These are phyloP conservation scores for Lipomyces spencermartinsiae DNA, from an alignment of 805 yeast genomes.

Conservation along the genomic window DNA sequence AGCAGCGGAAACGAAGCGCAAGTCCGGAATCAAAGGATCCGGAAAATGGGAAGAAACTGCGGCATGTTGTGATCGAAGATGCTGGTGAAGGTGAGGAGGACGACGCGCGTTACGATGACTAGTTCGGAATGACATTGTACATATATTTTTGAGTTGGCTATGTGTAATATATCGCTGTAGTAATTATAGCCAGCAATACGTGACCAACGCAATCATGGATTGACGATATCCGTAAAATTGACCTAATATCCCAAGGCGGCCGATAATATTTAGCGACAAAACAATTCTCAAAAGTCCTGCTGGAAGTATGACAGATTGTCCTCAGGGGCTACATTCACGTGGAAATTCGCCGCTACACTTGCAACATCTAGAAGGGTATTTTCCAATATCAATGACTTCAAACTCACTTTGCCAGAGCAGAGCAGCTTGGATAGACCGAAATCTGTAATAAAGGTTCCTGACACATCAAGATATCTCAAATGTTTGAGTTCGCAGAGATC, in stretches of 20 bases:
- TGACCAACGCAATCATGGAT: not conserved
- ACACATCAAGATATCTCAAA: not conserved
- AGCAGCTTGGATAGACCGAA: not conserved
- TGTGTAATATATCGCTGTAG: not conserved
- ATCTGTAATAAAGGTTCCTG: not conserved
- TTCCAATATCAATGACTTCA: not conserved
- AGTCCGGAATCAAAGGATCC: not conserved
- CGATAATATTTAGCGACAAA: not conserved
- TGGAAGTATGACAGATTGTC: not conserved
- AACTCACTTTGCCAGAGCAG: not conserved
- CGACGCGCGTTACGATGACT: not conserved
- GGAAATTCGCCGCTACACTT: not conserved
- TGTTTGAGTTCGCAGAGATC: not conserved
- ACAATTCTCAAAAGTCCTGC: not conserved
- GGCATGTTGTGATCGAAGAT: constrained; percentile 16
- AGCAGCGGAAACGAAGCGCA: constrained; percentile 9
- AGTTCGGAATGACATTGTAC: not conserved
- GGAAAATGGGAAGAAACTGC: constrained; percentile 6
- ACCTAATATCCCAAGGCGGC: too few species aligned
- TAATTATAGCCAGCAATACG: not conserved
- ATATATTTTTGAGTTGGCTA: not conserved
- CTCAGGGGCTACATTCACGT: not conserved
- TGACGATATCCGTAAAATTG: not conserved
- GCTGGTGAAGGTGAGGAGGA: constrained; percentile 16
- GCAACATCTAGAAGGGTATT: not conserved